These are phyloP conservation scores for Diplogelasinospora grovesii DNA, from an alignment of 495 filamentous ascomycete genomes.

Conservation along the genomic window DNA sequence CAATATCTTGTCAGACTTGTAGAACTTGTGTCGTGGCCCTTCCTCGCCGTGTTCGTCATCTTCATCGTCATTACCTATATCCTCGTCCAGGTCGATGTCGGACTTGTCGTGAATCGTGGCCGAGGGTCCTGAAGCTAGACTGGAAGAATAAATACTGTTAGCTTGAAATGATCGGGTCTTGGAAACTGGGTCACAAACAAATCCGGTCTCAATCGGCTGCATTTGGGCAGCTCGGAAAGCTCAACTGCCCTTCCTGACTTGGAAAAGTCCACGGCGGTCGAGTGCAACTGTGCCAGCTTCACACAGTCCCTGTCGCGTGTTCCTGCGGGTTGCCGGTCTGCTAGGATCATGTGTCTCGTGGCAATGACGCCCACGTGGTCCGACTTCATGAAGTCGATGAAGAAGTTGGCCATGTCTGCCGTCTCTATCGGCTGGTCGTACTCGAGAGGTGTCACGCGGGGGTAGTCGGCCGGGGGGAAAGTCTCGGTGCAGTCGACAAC, in stretches of 20 bases:
- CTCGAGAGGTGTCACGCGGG: slow-evolving; percentile 44
- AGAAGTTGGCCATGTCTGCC: slow-evolving; percentile 68
- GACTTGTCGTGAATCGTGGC: slow-evolving; percentile 43
- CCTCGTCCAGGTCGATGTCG: slow-evolving; percentile 38
- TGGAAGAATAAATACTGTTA: slow-evolving; percentile 9
- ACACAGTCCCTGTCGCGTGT: slow-evolving; percentile 53
- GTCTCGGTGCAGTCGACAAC: slow-evolving; percentile 31
- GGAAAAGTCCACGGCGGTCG: slow-evolving; percentile 74
- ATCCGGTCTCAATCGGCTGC: slow-evolving; percentile 26
- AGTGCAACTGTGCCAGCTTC: slow-evolving; percentile 61
- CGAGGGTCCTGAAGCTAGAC: slow-evolving; percentile 57
- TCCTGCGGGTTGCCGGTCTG: slow-evolving; percentile 53
- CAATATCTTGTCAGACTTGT: slow-evolving; percentile 61
- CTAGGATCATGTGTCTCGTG: slow-evolving; percentile 57
- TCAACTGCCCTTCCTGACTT: slow-evolving; percentile 68
- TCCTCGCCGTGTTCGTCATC: slow-evolving; percentile 52
- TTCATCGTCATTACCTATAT: slow-evolving; percentile 20
- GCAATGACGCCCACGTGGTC: slow-evolving; percentile 68
- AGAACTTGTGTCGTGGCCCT: slow-evolving; percentile 47
- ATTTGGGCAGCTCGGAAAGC: slow-evolving; percentile 22
- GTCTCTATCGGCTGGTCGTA: slow-evolving; percentile 48
- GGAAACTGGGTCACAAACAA: no score
- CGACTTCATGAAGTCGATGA: slow-evolving; percentile 71
- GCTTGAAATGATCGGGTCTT: no score
- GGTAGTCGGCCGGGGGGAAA: slow-evolving; percentile 60